A percentile compares a stretch with the other conserved stretches of the same genome.
phyloP scores from a whole-genome alignment of 495 filamentous ascomycete species.

The Aspergillus leporis region DNA sequence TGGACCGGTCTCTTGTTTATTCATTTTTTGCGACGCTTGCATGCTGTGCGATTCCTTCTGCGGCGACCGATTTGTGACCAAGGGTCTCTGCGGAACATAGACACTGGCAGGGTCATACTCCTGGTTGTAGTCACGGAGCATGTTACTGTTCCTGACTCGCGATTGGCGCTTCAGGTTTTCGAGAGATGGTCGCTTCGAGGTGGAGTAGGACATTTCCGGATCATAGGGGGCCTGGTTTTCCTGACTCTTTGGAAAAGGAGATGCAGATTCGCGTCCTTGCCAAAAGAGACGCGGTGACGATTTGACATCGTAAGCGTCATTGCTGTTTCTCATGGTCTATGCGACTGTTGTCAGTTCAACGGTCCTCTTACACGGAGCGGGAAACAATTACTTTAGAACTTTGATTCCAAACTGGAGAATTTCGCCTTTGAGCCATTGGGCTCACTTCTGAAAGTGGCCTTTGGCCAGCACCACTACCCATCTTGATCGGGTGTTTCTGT shows the following conservation, averaged over 20 bases:
- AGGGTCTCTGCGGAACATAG: slow-evolving; percentile 73
- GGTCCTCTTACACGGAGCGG: slow-evolving; percentile 13
- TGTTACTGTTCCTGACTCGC: slow-evolving; percentile 94
- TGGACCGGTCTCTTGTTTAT: slow-evolving; percentile 23
- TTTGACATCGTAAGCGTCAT: slow-evolving; percentile 68
- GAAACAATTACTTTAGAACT: slow-evolving; percentile 56
- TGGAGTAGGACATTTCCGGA: slow-evolving; percentile 62
- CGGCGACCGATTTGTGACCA: slow-evolving; percentile 61
- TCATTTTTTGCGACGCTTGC: slow-evolving; percentile 9
- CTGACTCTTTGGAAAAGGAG: slow-evolving; percentile 59
- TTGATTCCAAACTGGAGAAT: slow-evolving; percentile 79
- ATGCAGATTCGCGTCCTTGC: slow-evolving; percentile 70
- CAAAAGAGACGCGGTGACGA: slow-evolving; percentile 81
- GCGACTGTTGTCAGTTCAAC: slow-evolving; percentile 19
- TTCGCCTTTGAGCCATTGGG: slow-evolving; percentile 58
- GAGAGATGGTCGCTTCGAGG: slow-evolving; percentile 78
- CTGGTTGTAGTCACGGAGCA: slow-evolving; percentile 85
- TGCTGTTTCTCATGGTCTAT: slow-evolving; percentile 52
- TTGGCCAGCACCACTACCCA: slow-evolving; percentile 43
- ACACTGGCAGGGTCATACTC: slow-evolving; percentile 85
- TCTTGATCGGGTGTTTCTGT: slow-evolving; percentile 29
- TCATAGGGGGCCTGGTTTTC: slow-evolving; percentile 69
- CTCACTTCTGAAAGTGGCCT: slow-evolving; percentile 57
- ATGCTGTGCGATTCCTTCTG: slow-evolving; percentile 44
- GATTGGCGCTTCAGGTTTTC: slow-evolving; percentile 92